Base-by-base conservation (phyloP, 129 eudicot species). In the Centaurea solstitialis region DNA sequence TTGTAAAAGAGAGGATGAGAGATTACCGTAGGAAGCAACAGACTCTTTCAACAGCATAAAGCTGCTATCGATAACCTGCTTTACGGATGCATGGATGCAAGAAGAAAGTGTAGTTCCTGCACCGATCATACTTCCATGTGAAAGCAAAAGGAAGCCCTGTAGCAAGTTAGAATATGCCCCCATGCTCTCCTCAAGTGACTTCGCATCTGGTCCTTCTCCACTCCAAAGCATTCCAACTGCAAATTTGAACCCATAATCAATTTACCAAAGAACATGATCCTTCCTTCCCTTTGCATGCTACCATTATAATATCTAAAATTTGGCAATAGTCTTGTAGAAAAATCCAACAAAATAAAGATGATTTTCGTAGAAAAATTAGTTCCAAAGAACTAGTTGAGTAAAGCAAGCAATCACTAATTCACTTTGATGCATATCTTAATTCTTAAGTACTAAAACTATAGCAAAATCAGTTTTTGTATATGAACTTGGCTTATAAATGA, bases 201-300 rank as follows among this genome's bases (percentile, higher is more conserved):
- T 91, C 3, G 86, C 91, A 82, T 87, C 93, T 40, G 93, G 90
- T 30, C 84, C 83, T 65, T 82, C 93, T 84, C 93, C 98, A 7
- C 91, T 85, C 85, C 88, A 93, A 79, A 95, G 92, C 95, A 95
- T 89, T 81, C 99, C 98, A 78, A 89, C 99, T 91, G 76, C 79
- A 88, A 15, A 64, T 53, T 11, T 30, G 9, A 79, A 57, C 35
- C n/a, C 11, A 6, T 4, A 21, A 65, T 9, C 11, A 72, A 72
- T 38, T 61, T 12, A 21, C 33, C 39, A 18, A 10, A 37, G 72
- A 20, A 3, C 18, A 76, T 47, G 26, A 17, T 20, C 26, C 61
- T 3, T 18, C 2, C 43, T 61, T 43, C 61, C 21, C 24, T 47
- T 33, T 11, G 53, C 53, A 43, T 43, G 53, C 53, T 3, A 43